Evolutionary conservation across 2,329 filamentous ascomycete genomes (phyloP), one percentile per base, ranked within the genome.

Genomic region (Fonsecaea pugnacius): DNA sequence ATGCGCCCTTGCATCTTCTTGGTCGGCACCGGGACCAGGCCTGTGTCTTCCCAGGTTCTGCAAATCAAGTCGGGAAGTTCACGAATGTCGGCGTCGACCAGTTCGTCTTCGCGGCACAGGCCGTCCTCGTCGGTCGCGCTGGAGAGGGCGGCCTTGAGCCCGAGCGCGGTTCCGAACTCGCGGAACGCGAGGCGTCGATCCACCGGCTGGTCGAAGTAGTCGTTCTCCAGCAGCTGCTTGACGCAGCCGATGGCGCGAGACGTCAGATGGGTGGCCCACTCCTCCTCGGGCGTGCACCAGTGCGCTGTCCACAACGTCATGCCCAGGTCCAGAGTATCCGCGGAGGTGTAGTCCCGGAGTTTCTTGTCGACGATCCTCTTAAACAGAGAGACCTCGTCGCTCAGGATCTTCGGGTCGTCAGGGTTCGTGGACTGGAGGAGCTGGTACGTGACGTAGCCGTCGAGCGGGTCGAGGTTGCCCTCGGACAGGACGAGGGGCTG

Each of bases 221-320:
- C 72, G 46, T 76, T 70, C 14, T 60, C 36, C 6, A 50, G 6
- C 7, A 65, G 32, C 72, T 70, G 52, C 75, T 75, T 64, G 78
- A 76, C 2, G 79, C 69, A 33, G 16, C 53, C 16, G 46, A 65
- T 38, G 40, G 63, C 56, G 32, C 58, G 62, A 21, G 55, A 67
- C 4, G 74, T 73, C 58, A 85, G 70, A 4, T 72, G 67, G 2
- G 69, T 69, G 2, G 83, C 82, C 84, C 84, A 86, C 1, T 74
- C 72, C 63, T 85, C 82, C 55, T 72, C 71, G 2, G 76, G 76
- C 0, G 72, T 73, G 63, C 80, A 79, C 73, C 85, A 83, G 65
- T 86, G 83, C 24, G 78, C 77, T 51, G 81, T 81, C 84, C 85
- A 87, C 30, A 87, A 70, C 1, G 83, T 82, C 85, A 87, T 87